These are phyloP conservation scores for Rhodotorula kratochvilovae DNA, from an alignment of 768 basidiomycete species.

Conservation along the genomic window DNA sequence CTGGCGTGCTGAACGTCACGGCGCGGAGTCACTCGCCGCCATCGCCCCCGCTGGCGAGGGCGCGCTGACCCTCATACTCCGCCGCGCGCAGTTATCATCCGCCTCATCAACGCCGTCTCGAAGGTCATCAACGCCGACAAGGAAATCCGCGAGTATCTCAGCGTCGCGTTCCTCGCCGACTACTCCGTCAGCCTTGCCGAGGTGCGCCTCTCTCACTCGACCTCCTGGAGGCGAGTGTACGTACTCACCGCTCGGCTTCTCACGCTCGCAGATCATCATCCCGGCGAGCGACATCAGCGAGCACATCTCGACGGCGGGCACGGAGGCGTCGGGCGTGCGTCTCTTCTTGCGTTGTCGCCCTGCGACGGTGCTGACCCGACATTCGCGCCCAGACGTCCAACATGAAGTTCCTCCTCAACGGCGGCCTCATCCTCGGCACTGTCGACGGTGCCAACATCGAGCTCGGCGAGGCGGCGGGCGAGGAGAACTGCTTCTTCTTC, in stretches of 20 bases:
- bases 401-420: conserved; percentile 73
- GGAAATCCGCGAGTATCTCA: conserved; percentile 73
- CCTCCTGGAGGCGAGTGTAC: too few species aligned
- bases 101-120: conserved; percentile 71
- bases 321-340: conserved; percentile 50
- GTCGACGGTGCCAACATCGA: conserved; percentile 91
- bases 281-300: conserved; percentile 87
- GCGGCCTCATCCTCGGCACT: conserved; percentile 62
- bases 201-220: too few species aligned
- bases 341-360: conserved; percentile 51
- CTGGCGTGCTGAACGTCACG: background rate
- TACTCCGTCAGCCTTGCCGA: conserved; percentile 57
- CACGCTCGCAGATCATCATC: conserved; percentile 45
- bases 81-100: conserved; percentile 61
- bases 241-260: too few species aligned
- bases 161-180: conserved; percentile 91
- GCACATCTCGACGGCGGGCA: conserved; percentile 83
- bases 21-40: conserved; percentile 57
- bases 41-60: too few species aligned
- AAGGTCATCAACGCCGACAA: conserved; percentile 73
- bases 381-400: conserved; percentile 28
- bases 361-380: conserved; percentile 21
- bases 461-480: conserved; percentile 92
- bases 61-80: conserved; percentile 19
- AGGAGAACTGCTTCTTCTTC: conserved; percentile 64